Evolutionary conservation across 768 basidiomycete species (phyloP).

Genomic region (Mrakia hoshinonis): DNA sequence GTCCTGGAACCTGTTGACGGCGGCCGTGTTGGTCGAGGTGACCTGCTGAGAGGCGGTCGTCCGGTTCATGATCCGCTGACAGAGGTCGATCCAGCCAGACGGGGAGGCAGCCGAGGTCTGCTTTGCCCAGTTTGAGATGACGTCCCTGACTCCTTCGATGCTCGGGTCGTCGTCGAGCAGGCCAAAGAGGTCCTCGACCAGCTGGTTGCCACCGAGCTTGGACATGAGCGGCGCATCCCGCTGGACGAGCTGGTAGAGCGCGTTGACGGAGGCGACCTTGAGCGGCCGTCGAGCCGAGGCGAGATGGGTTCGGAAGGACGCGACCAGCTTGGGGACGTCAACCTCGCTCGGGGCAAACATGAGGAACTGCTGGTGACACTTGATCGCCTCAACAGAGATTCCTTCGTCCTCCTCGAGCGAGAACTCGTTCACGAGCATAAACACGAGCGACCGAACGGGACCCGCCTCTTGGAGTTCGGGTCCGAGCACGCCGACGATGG

Average conservation of each 20-base stretch:
- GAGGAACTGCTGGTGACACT: slow-evolving; percentile 90
- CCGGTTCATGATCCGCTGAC: slow-evolving; percentile 91
- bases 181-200: slow-evolving; percentile 89
- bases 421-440: slow-evolving; percentile 78
- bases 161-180: slow-evolving; percentile 92
- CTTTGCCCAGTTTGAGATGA: slow-evolving; percentile 86
- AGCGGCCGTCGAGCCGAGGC: slow-evolving; percentile 71
- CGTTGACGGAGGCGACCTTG: slow-evolving; percentile 90
- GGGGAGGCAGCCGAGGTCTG: slow-evolving; percentile 90
- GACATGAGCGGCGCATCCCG: slow-evolving; percentile 87
- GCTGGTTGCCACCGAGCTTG: slow-evolving; percentile 79
- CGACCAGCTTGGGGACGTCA: slow-evolving; percentile 68
- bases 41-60: slow-evolving; percentile 72
- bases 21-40: slow-evolving; percentile 39
- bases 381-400: slow-evolving; percentile 84
- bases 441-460: slow-evolving; percentile 65
- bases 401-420: slow-evolving; percentile 76
- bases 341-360: slow-evolving; percentile 87
- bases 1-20: slow-evolving; percentile 54
- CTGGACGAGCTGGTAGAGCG: slow-evolving; percentile 92
- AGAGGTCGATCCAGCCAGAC: slow-evolving; percentile 95
- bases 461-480: slow-evolving; percentile 88
- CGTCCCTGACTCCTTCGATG: slow-evolving; percentile 84
- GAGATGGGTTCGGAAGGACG: slow-evolving; percentile 67
- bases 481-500: slow-evolving; percentile 83